Evolutionary conservation across 106 monocot genomes (phyloP).

Genomic region (Agapanthus africanus): DNA sequence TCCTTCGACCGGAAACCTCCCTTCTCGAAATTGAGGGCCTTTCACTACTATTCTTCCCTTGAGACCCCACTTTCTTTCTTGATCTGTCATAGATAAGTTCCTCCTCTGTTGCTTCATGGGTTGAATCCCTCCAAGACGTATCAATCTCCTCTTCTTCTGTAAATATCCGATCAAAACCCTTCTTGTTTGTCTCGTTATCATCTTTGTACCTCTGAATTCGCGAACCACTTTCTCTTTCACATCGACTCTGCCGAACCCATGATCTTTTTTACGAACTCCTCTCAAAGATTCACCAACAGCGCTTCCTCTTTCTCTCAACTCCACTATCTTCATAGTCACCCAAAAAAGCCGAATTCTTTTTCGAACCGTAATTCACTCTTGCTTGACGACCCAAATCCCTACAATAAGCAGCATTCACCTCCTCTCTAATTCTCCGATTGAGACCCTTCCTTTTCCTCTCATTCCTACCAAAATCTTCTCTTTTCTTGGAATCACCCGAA

Average conservation of each 20-base stretch:
- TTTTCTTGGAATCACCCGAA: no score
- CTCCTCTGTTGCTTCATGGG: not conserved
- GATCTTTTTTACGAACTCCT: not conserved
- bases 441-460: not conserved
- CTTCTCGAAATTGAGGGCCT: not conserved
- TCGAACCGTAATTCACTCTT: not conserved
- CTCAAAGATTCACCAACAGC: not conserved
- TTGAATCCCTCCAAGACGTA: not conserved
- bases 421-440: not conserved
- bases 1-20: not conserved
- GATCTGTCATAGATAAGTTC: not conserved
- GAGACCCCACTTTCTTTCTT: no score
- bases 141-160: not conserved
- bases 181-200: not conserved
- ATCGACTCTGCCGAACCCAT: not conserved
- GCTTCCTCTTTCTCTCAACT: slow-evolving; percentile 1
- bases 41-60: not conserved
- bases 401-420: no score
- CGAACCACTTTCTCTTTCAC: slow-evolving; percentile 7
- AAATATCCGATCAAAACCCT: not conserved
- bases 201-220: slow-evolving; percentile 9
- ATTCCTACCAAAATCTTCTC: no score
- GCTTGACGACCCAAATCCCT: not conserved
- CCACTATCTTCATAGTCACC: not conserved
- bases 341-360: not conserved